Base-by-base conservation (phyloP, 208 protist genomes). In the Tritrichomonas foetus region DNA sequence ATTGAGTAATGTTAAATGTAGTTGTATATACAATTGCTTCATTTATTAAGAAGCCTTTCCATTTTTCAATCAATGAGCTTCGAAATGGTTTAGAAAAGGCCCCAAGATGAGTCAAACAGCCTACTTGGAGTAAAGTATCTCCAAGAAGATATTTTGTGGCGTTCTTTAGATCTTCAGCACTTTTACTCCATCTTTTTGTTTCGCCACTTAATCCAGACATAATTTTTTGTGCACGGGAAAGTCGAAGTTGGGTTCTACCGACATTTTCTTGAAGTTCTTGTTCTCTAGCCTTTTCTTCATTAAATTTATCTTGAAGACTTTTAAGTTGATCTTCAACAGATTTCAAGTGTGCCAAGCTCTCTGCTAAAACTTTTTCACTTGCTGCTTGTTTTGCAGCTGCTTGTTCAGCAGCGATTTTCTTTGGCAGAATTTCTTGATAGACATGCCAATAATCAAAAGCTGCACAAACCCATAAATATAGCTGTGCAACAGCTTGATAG, bases 31-130 rank as follows among this genome's bases (percentile, higher is more conserved):
- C 97, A 94, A 99, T 98, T 57, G 96, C 96, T 64, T 97, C 95
- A 93, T 97, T 94, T 78, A 96, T 96, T 57, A 99, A 96, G 94
- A 96, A 96, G 16, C 97, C 97, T 36, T 98, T 93, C 98, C 98
- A 99, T 92, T 97, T 96, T 69, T 97, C 92, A 47, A 98, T 96
- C 22, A 99, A 97, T 41, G 95, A 95, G 94, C 97, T 96, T 94
- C 98, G 97, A 97, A 98, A 99, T 1, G 96, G 94, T 94, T 98
- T 97, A 82, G 97, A 98, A 96, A 99, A 99, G 47, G 98, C 97
- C 55, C 98, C 98, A 94, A 99, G 98, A 96, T 99, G 99, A 33
- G 97, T 98, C 57, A 99, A 96, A 94, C 99, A 99, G 0, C 98
- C 98, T 3, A 98, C 96, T 22, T 97, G 96, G 25, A 99, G 95